Conservation (phyloP, 805 yeast species). For the Clavispora santaluciae region DNA sequence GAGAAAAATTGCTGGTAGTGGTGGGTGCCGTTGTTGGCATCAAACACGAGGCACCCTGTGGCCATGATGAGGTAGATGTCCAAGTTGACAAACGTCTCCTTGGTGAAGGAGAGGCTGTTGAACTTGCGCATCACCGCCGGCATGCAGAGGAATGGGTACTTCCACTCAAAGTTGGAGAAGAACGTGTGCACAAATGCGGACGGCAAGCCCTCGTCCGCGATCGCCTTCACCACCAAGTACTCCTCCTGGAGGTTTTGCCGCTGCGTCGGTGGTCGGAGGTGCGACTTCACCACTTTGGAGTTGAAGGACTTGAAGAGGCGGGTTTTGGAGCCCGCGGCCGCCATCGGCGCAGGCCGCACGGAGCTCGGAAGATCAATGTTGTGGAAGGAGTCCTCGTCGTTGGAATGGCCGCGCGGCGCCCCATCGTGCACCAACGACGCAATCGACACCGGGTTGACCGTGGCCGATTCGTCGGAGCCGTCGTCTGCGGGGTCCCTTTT, state of each 20-base stretch:
- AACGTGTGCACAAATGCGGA: constrained; percentile 28
- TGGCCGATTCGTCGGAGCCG: neutral
- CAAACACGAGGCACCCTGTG: constrained; percentile 36
- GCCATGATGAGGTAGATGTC: constrained; percentile 36
- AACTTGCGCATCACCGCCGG: constrained; percentile 18
- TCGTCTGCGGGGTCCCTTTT: constrained; percentile 3
- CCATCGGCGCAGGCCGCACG: neutral
- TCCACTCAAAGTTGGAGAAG: constrained; percentile 33
- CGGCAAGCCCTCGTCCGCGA: constrained; percentile 26
- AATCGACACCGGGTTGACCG: constrained; percentile 4
- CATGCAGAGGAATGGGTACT: constrained; percentile 32
- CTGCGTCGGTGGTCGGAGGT: neutral
- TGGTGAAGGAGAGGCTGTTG: constrained; percentile 24
- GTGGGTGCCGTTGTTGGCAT: constrained; percentile 19
- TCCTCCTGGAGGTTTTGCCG: constrained; percentile 22
- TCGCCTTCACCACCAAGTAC: constrained; percentile 31
- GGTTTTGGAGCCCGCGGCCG: neutral
- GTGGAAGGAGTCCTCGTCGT: constrained; percentile 9
- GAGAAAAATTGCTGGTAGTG: constrained; percentile 27
- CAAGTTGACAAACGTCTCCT: constrained; percentile 33
- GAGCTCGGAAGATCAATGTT: constrained; percentile 12
- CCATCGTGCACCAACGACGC: constrained; percentile 11
- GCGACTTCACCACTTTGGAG: neutral
- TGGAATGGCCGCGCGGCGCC: neutral
- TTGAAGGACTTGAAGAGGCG: neutral